Evolutionary conservation across 2,329 filamentous ascomycete genomes (phyloP).

Genomic region (Cladophialophora carrionii): DNA sequence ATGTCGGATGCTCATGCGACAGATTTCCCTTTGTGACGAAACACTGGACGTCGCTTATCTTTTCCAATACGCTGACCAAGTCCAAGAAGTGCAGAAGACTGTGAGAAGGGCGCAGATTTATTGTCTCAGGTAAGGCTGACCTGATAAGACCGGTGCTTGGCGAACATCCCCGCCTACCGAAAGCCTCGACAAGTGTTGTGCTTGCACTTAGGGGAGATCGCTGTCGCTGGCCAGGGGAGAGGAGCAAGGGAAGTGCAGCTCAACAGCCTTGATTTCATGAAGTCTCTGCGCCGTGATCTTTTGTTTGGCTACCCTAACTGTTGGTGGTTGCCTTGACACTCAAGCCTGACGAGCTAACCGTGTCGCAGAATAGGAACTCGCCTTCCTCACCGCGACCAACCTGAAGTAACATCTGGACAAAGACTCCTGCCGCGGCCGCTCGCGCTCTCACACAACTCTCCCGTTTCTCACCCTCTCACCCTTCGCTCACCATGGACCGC

Average conservation of each 20-base stretch:
- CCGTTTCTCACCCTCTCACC: constrained; percentile 3
- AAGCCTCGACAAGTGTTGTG: constrained; percentile 9
- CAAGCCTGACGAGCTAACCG: constrained; percentile 15
- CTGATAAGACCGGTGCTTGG: constrained; percentile 9
- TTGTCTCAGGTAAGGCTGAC: constrained; percentile 16
- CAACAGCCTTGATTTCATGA: not conserved
- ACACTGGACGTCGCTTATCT: not conserved
- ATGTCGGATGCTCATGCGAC: constrained; percentile 9
- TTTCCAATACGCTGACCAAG: not conserved
- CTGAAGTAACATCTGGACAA: not conserved
- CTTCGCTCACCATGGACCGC: constrained; percentile 68
- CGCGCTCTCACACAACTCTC: not conserved
- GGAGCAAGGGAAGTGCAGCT: not conserved
- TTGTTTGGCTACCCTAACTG: not conserved
- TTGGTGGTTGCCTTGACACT: not conserved
- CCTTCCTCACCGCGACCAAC: not conserved
- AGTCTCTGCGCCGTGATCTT: not conserved
- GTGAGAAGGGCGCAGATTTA: constrained; percentile 5
- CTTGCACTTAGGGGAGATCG: not conserved
- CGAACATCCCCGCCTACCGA: constrained; percentile 11
- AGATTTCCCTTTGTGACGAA: not conserved
- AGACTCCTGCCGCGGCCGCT: not conserved
- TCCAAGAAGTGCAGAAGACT: not conserved
- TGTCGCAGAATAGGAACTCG: not conserved
- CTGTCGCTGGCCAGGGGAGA: not conserved